phyloP scores from a whole-genome alignment of 495 filamentous ascomycete species.

The Aspergillus nidulans region DNA sequence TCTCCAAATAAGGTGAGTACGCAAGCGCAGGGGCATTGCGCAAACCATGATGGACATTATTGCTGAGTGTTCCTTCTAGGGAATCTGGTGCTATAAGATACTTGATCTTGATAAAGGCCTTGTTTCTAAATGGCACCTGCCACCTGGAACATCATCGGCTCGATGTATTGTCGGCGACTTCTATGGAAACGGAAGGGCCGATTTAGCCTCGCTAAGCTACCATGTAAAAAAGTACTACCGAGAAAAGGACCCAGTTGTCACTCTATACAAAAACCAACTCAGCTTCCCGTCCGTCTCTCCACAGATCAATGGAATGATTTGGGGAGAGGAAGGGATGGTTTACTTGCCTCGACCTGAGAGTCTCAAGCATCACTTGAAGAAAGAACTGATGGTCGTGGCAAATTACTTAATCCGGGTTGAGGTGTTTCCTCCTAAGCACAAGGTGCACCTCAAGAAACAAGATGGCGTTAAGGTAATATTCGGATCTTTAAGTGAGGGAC shows the following conservation, averaged over 20 bases:
- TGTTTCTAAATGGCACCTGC: constrained; percentile 1
- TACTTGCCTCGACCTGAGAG: background rate
- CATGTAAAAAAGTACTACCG: too few relatives aligned
- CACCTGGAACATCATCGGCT: background rate
- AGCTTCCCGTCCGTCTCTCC: background rate
- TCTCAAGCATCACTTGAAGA: background rate
- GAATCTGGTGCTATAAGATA: background rate
- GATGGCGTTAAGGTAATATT: background rate
- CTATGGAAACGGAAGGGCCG: too few relatives aligned
- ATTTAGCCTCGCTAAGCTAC: too few relatives aligned
- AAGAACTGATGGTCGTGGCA: background rate
- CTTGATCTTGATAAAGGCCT: background rate
- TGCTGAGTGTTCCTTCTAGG: background rate
- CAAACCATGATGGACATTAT: too few relatives aligned
- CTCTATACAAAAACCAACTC: too few relatives aligned
- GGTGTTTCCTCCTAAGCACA: background rate
- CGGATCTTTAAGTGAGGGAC: background rate
- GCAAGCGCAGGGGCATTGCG: too few relatives aligned
- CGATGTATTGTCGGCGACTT: too few relatives aligned
- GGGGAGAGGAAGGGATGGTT: background rate
- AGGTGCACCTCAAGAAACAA: background rate
- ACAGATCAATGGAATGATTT: background rate
- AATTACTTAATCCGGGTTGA: background rate
- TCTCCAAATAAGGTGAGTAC: background rate
- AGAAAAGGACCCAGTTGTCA: too few relatives aligned